phyloP scores from a whole-genome alignment of 495 filamentous ascomycete species.

The Trypethelium eluteriae region DNA sequence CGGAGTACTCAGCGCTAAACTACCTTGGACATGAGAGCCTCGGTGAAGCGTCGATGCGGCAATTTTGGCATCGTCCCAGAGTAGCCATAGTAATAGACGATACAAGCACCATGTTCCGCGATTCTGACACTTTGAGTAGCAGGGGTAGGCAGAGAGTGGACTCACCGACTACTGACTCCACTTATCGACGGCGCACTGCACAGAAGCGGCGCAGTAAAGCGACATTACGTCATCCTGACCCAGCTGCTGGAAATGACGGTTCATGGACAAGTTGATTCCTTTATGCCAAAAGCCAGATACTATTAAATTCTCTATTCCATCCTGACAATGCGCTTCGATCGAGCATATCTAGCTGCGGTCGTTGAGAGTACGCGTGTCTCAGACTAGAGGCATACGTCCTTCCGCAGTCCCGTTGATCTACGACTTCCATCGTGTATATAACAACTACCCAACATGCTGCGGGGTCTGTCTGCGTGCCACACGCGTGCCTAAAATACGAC shows the following conservation, averaged over 20 bases:
- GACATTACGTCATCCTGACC: not conserved
- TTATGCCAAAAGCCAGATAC: not conserved
- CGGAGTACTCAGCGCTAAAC: not conserved
- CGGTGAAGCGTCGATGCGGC: not conserved
- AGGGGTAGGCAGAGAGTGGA: not conserved
- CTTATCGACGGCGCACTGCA: not conserved
- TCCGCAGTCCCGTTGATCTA: not conserved
- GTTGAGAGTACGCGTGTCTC: not conserved
- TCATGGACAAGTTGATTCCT: slow-evolving; percentile 4
- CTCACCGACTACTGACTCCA: not conserved
- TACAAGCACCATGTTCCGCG: not conserved
- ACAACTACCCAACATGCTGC: not conserved
- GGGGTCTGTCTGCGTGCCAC: not conserved
- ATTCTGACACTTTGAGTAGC: not conserved
- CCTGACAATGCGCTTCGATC: not conserved
- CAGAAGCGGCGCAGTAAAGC: slow-evolving; percentile 8
- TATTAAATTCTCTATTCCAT: not conserved
- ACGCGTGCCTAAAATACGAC: not conserved
- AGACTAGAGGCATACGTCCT: not conserved
- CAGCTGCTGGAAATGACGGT: slow-evolving; percentile 2
- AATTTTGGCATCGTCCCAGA: not conserved
- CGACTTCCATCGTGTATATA: not conserved
- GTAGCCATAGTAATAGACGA: not conserved
- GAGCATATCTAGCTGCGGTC: not conserved
- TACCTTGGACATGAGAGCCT: not conserved